Evolutionary conservation across 2,329 filamentous ascomycete genomes (phyloP).

Genomic region (Chalara sp.): DNA sequence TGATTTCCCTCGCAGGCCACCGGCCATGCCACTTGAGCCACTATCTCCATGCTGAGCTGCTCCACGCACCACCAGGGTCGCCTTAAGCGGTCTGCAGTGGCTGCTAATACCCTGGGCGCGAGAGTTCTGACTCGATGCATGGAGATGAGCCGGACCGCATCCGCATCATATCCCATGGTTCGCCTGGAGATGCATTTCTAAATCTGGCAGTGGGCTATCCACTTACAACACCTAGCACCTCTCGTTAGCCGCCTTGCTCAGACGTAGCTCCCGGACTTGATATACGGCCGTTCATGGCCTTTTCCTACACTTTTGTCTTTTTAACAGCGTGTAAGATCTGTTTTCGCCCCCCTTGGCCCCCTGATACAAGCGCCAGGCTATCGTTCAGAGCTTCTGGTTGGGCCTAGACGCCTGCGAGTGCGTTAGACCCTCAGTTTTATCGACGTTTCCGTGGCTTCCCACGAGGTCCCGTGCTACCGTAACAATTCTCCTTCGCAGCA

Average conservation of each 20-base stretch:
- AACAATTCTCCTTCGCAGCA: conserved; percentile 17
- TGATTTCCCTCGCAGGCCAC: too few species aligned
- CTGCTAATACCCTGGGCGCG: conserved; percentile 16
- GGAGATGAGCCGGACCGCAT: conserved; percentile 36
- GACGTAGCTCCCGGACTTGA: conserved; percentile 25
- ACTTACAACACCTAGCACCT: conserved; percentile 36
- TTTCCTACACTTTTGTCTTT: conserved; percentile 14
- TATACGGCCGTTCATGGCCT: conserved; percentile 31
- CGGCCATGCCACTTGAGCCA: not conserved
- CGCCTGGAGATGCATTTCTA: conserved; percentile 33
- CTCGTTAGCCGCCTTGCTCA: conserved; percentile 36
- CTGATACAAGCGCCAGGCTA: conserved; percentile 23
- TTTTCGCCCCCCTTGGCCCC: conserved; percentile 20
- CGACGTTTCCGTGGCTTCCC: conserved; percentile 15
- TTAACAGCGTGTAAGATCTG: conserved; percentile 19
- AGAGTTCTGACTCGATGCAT: conserved; percentile 21
- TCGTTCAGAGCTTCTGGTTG: conserved; percentile 15
- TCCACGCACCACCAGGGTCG: conserved; percentile 14
- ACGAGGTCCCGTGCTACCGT: conserved; percentile 23
- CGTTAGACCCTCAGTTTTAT: conserved; percentile 12
- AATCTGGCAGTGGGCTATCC: conserved; percentile 28
- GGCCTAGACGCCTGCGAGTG: conserved; percentile 21
- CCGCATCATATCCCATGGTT: conserved; percentile 37
- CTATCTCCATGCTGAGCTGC: conserved; percentile 1
- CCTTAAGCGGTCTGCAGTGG: conserved; percentile 32